phyloP scores from a whole-genome alignment of 2,329 filamentous ascomycete genomes.

The Aspergillus proliferans region DNA sequence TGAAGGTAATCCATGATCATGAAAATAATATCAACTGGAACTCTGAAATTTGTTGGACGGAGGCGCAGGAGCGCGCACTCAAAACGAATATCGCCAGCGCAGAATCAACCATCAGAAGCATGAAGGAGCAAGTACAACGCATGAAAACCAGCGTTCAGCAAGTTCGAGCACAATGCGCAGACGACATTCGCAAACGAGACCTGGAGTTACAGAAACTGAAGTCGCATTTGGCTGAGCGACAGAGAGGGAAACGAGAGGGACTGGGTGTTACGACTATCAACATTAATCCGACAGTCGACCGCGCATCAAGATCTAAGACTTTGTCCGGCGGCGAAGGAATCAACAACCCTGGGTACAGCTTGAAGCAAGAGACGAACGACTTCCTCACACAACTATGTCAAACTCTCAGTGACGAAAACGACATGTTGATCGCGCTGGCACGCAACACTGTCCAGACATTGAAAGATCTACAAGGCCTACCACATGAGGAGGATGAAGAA shows the following conservation, averaged over 20 bases:
- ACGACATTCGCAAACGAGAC: constrained; percentile 85
- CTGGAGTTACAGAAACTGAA: constrained; percentile 83
- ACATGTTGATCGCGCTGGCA: constrained; percentile 67
- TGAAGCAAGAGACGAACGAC: constrained; percentile 82
- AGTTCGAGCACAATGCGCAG: constrained; percentile 78
- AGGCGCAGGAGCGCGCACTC: constrained; percentile 65
- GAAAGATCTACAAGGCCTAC: constrained; percentile 52
- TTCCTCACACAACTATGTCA: constrained; percentile 82
- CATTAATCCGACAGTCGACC: constrained; percentile 37
- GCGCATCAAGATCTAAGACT: constrained; percentile 21
- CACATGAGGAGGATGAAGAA: constrained; percentile 19
- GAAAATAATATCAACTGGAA: too few species aligned
- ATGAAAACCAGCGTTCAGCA: constrained; percentile 76
- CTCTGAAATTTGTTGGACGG: constrained; percentile 19
- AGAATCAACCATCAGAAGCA: constrained; percentile 64
- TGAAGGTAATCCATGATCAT: too few species aligned
- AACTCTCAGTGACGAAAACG: constrained; percentile 85
- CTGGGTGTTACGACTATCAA: constrained; percentile 45
- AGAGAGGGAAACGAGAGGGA: constrained; percentile 53
- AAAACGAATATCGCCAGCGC: constrained; percentile 65
- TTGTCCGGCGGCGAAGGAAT: constrained; percentile 36
- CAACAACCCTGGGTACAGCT: constrained; percentile 56
- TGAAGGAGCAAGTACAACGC: constrained; percentile 77
- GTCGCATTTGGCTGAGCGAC: constrained; percentile 68
- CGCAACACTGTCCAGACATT: constrained; percentile 65